Base-by-base conservation (phyloP, 805 yeast species). In the Kodamaea kakaduensis region DNA sequence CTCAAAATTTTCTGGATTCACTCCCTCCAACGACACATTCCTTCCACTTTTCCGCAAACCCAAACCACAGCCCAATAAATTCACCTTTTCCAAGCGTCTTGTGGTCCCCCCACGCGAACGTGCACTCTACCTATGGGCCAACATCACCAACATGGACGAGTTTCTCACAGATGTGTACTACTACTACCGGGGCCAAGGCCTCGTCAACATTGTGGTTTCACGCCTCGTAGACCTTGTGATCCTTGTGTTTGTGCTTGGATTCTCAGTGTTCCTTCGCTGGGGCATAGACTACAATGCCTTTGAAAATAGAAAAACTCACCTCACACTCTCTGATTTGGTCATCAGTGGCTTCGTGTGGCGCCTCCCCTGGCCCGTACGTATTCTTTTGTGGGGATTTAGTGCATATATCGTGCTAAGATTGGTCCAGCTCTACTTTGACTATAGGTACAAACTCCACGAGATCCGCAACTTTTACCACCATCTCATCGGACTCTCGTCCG, bases 81-180 rank as follows among this genome's bases (percentile, higher is more conserved):
- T n/a, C n/a, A n/a, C n/a, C n/a, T n/a, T n/a, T n/a, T n/a, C n/a
- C n/a, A 32, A 25, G 17, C 25, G 31, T 25, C 33, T 41, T 31
- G 29, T 58, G 4, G 64, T 67, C 15, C 70, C 72, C 10, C 71
- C 71, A 3, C 59, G 57, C 31, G 96, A 89, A 52, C 65, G 87
- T 32, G 95, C 97, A 0, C 64, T 84, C 12, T 93, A 97, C 87
- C 73, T 86, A 41, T 93, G 98, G 97, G 95, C 97, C 1, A 93
- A 93, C 51, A 86, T 93, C 16, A 86, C 84, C 46, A 93, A 93
- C 56, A 71, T 93, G 56, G 99, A 93, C 61, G 73, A 77, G 30
- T 93, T 90, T 49, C 65, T 93, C 13, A 78, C 77, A 35, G 95
- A 90, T 47, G 75, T 89, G 8, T 93, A 93, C 58, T 70, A 72